Evolutionary conservation across 176 grass and related monocot species (phyloP).

Genomic region (Carex kokanica): DNA sequence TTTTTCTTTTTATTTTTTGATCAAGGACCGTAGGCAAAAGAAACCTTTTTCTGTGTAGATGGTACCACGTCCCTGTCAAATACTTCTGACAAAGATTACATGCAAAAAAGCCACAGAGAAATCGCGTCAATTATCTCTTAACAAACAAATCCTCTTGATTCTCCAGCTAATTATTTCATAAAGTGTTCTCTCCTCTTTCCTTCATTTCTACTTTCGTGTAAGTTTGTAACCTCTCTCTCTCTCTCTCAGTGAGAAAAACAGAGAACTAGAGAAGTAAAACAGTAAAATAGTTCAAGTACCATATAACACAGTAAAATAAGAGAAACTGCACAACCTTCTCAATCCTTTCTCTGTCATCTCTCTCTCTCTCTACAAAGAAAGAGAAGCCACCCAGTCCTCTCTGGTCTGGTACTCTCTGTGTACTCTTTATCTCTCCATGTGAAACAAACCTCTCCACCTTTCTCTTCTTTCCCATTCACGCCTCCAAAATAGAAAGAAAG

Average conservation of each 20-base stretch:
- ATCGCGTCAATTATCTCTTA: conserved; percentile 18
- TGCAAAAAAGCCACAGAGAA: conserved; percentile 23
- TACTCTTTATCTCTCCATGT: conserved; percentile 47
- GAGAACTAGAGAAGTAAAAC: neutral
- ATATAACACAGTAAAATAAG: conserved; percentile 14
- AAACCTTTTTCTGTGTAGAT: conserved; percentile 1
- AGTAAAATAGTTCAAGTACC: conserved; percentile 8
- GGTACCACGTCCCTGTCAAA: conserved; percentile 16
- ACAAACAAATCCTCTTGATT: conserved; percentile 4
- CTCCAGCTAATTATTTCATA: conserved; percentile 16
- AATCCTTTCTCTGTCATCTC: conserved; percentile 12
- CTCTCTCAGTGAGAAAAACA: neutral
- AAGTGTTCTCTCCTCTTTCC: neutral
- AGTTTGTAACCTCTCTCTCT: neutral
- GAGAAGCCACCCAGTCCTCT: neutral
- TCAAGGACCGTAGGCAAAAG: neutral
- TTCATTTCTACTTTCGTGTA: neutral
- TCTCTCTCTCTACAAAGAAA: neutral
- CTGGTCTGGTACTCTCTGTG: conserved; percentile 18
- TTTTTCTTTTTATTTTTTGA: neutral
- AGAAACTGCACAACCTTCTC: conserved; percentile 3
- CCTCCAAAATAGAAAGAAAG: conserved; percentile 40
- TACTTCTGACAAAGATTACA: conserved; percentile 28
- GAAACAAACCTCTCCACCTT: conserved; percentile 31
- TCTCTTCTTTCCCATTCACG: conserved; percentile 37